These are phyloP conservation scores for Verticillium isaacii DNA, from an alignment of 2,329 filamentous ascomycete species.

Conservation along the genomic window DNA sequence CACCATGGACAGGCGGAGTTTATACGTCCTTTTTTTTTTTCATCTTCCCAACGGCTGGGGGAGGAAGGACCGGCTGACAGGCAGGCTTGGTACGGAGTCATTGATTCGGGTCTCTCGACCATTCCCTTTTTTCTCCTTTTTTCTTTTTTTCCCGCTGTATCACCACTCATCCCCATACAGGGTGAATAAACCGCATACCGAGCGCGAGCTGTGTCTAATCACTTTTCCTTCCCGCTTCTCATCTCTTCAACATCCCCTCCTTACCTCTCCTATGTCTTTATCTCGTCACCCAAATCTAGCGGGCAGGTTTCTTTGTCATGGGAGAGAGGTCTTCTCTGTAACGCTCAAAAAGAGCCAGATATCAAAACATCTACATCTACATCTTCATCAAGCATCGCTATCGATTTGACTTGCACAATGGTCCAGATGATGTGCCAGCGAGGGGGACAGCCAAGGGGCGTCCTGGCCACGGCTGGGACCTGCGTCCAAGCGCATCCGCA, in stretches of 20 bases:
- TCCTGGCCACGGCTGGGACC: not conserved
- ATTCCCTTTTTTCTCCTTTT: not conserved
- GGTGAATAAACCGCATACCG: not conserved
- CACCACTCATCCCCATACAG: not conserved
- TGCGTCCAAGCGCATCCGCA: not conserved
- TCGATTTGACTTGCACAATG: not conserved
- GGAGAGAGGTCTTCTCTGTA: not conserved
- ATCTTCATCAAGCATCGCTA: not conserved
- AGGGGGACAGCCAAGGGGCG: no score
- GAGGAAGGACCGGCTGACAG: not conserved
- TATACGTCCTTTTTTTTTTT: not conserved
- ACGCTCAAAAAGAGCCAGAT: not conserved
- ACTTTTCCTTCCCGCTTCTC: not conserved
- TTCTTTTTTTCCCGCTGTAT: constrained; percentile 1
- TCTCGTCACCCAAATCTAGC: not conserved
- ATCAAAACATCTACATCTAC: not conserved
- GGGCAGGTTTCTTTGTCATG: not conserved
- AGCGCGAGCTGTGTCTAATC: not conserved
- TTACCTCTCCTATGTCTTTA: not conserved
- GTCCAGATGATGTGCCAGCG: not conserved
- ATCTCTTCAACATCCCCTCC: not conserved
- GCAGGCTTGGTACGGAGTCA: not conserved
- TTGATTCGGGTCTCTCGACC: not conserved
- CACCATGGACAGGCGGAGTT: not conserved
- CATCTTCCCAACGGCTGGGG: not conserved